Base-by-base conservation (phyloP, 805 yeast genomes). In the Starmerella cellae region DNA sequence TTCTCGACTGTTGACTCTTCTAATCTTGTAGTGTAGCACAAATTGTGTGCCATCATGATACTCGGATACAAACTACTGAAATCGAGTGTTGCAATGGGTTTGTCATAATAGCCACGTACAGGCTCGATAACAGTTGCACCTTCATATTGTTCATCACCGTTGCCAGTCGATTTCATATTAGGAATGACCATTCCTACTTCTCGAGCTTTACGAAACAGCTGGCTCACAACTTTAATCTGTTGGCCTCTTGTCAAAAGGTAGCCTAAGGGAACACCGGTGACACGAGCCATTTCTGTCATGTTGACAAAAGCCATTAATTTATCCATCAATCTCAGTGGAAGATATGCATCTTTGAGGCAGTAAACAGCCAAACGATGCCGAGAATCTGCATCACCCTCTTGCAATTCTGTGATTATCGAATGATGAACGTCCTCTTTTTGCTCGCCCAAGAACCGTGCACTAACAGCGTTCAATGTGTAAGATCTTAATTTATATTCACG, bases 71-170 rank as follows among this genome's bases (percentile, higher is more conserved):
- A 70, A 43, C 95, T 84, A 52, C 94, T 85, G 74, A 91, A 91
- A 77, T 91, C 99, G 50, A 91, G 70, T 0, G 99, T 91, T 2
- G 99, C 95, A 57, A 91, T 88, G 1, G 99, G 99, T 14, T 82
- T 87, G 61, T 84, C 94, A 56, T 91, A 93, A 61, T 85, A 93
- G 1, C 98, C 99, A 60, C 96, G 75, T 5, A 69, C 69, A 1
- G 99, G 99, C 59, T 93, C 98, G 62, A 91, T 91, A 52, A 91
- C 99, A 0, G 98, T 91, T 5, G 99, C 99, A 67, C 99, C 99
- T 61, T 91, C 99, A 58, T 91, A 91, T 51, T 75, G 81, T 57
- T 85, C 97, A 59, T 93, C 97, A 45, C 74, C 69, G 9, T 79
- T 69, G 1, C 93, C 95, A 54, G 77, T 84, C 43, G 66, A 74